phyloP scores from a whole-genome alignment of 805 yeast species.

The Schizosaccharomyces japonicus region DNA sequence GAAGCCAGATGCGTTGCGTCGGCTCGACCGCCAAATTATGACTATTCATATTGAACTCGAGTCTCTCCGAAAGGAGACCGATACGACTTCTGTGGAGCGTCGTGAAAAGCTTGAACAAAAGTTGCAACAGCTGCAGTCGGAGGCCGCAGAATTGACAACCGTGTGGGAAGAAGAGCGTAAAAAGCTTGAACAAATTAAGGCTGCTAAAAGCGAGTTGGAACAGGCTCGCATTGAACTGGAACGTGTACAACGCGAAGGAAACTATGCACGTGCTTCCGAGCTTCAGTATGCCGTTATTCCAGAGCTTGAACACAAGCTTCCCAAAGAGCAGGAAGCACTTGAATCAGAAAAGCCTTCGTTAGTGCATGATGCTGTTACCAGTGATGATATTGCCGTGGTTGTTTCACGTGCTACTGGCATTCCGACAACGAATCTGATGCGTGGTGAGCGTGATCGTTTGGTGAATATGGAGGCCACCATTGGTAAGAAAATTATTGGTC shows the following conservation, averaged over 20 bases:
- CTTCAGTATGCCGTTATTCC: constrained; percentile 77
- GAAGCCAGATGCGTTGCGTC: constrained; percentile 82
- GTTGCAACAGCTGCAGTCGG: constrained; percentile 35
- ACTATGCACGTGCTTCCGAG: constrained; percentile 72
- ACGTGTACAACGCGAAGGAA: constrained; percentile 57
- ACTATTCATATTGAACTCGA: constrained; percentile 88
- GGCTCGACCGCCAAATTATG: constrained; percentile 69
- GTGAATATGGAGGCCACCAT: constrained; percentile 66
- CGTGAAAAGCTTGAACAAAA: constrained; percentile 49
- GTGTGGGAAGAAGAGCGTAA: constrained; percentile 70
- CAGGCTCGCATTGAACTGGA: constrained; percentile 65
- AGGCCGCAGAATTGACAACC: constrained; percentile 45
- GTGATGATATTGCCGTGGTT: constrained; percentile 83
- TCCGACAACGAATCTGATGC: constrained; percentile 72
- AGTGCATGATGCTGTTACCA: constrained; percentile 75
- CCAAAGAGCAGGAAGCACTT: constrained; percentile 11
- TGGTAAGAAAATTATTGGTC: constrained; percentile 68
- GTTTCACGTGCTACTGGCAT: constrained; percentile 89
- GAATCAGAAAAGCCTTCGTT: constrained; percentile 15
- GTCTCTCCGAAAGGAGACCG: constrained; percentile 79
- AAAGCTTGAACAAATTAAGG: constrained; percentile 54
- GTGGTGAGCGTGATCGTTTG: constrained; percentile 81
- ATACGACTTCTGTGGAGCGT: constrained; percentile 58
- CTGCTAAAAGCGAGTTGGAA: constrained; percentile 61
- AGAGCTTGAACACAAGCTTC: constrained; percentile 39